Conservation (phyloP, 2,329 filamentous ascomycete species). For the Penicillium brasilianum region DNA sequence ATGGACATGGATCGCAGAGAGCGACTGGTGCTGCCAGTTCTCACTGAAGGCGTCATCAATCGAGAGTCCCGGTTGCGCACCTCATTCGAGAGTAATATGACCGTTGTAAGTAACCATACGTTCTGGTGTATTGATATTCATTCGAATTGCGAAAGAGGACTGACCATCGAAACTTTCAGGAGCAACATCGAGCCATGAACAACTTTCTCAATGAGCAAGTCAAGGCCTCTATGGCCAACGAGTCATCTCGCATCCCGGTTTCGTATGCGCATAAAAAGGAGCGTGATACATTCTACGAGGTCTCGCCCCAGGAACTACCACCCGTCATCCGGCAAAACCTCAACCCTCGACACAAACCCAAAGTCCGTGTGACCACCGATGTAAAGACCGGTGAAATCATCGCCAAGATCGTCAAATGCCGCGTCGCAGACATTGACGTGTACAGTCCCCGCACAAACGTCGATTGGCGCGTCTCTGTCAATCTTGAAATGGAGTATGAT, state of each 20-base stretch:
- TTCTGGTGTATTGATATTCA: neutral
- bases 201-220: slow-evolving; percentile 77
- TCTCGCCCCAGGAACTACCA: slow-evolving; percentile 68
- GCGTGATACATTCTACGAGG: slow-evolving; percentile 80
- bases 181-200: slow-evolving; percentile 83
- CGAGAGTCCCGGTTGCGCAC: slow-evolving; percentile 60
- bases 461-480: slow-evolving; percentile 92
- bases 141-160: neutral
- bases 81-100: slow-evolving; percentile 87
- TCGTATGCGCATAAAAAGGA: slow-evolving; percentile 83
- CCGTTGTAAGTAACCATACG: slow-evolving; percentile 64
- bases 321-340: slow-evolving; percentile 67
- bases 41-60: slow-evolving; percentile 72
- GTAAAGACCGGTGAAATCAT: slow-evolving; percentile 71
- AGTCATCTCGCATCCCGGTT: slow-evolving; percentile 52
- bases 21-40: slow-evolving; percentile 69
- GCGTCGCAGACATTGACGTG: slow-evolving; percentile 87
- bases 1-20: slow-evolving; percentile 73
- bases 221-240: slow-evolving; percentile 55
- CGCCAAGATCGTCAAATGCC: slow-evolving; percentile 86
- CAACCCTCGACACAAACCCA: slow-evolving; percentile 62
- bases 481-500: slow-evolving; percentile 87
- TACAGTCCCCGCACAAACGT: slow-evolving; percentile 77
- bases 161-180: slow-evolving; percentile 50
- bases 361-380: slow-evolving; percentile 77